These are phyloP conservation scores for Acmispon strigosus DNA, from an alignment of 306 rosid genomes.

Conservation along the genomic window DNA sequence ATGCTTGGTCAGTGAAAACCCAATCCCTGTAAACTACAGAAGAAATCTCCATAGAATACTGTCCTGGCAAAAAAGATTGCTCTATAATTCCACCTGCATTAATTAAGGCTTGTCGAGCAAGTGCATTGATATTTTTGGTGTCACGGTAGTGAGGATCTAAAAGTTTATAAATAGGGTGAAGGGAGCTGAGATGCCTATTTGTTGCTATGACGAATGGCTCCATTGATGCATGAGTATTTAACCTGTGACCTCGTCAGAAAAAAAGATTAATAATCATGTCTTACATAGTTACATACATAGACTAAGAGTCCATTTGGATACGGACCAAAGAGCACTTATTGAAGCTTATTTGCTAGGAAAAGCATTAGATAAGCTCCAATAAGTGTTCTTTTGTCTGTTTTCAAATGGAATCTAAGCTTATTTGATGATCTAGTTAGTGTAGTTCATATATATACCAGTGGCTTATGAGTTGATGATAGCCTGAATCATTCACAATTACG, in stretches of 20 bases:
- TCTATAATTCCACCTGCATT: constrained; percentile 24
- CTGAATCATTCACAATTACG: too few relatives aligned
- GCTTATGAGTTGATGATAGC: too few relatives aligned
- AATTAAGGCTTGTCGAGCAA: constrained; percentile 18
- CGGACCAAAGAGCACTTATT: too few relatives aligned
- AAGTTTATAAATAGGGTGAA: constrained; percentile 26
- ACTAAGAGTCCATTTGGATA: too few relatives aligned
- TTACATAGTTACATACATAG: too few relatives aligned
- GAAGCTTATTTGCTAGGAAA: too few relatives aligned
- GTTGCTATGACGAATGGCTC: constrained; percentile 51
- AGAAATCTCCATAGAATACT: constrained; percentile 19
- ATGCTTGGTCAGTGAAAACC: constrained; percentile 25
- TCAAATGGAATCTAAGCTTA: too few relatives aligned
- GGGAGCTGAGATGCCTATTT: constrained; percentile 13
- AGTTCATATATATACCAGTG: too few relatives aligned
- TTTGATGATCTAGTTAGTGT: too few relatives aligned
- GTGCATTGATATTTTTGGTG: constrained; percentile 23
- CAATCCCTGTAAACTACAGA: constrained; percentile 16
- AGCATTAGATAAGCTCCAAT: too few relatives aligned
- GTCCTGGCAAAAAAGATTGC: constrained; percentile 7
- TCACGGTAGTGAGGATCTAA: constrained; percentile 29
- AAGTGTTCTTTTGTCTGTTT: too few relatives aligned
- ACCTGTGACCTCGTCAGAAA: constrained; percentile 19
- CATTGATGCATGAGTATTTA: constrained; percentile 58
- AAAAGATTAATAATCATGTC: too few relatives aligned